Evolutionary conservation across 2,329 filamentous ascomycete species (phyloP).

Genomic region (Cladosporium sp.): DNA sequence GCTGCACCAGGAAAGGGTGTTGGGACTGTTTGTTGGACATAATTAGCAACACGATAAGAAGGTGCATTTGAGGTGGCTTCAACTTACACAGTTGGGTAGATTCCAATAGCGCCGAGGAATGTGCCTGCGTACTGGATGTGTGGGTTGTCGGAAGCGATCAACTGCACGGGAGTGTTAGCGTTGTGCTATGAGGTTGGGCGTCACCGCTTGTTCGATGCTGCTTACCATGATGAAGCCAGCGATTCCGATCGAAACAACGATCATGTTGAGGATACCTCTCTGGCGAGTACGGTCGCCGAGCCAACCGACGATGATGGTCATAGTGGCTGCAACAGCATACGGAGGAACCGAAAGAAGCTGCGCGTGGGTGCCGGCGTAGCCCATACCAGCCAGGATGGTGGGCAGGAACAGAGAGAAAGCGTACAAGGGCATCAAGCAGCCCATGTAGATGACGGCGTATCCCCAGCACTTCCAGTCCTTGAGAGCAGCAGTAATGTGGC

Average conservation of each 20-base stretch:
- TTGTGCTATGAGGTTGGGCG: not conserved
- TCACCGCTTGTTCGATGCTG: not conserved
- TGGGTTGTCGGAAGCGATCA: slow-evolving; percentile 64
- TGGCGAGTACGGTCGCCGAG: slow-evolving; percentile 71
- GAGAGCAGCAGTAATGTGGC: slow-evolving; percentile 41
- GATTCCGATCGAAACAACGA: slow-evolving; percentile 67
- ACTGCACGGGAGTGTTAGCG: slow-evolving; percentile 25
- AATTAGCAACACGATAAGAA: not conserved
- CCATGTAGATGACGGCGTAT: slow-evolving; percentile 76
- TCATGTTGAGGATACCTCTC: slow-evolving; percentile 79
- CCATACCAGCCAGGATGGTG: slow-evolving; percentile 38
- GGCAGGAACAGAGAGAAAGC: slow-evolving; percentile 37
- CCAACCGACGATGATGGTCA: slow-evolving; percentile 70
- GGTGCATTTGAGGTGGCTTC: not conserved
- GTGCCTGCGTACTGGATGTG: slow-evolving; percentile 77
- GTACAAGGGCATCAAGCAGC: slow-evolving; percentile 31
- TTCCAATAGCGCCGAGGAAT: slow-evolving; percentile 81
- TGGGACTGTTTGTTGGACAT: slow-evolving; percentile 58
- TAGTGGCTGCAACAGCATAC: slow-evolving; percentile 67
- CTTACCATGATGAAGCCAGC: slow-evolving; percentile 69
- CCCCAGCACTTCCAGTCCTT: slow-evolving; percentile 83
- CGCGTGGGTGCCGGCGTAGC: slow-evolving; percentile 61
- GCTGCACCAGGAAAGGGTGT: slow-evolving; percentile 82
- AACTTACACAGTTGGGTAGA: slow-evolving; percentile 66
- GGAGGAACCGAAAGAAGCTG: slow-evolving; percentile 75